Percentiles rank a stretch among this genome's conserved stretches.
Evolutionary conservation across 1,139 yeast genomes (phyloP).

Genomic region (Yamadazyma songkhlaensis): DNA sequence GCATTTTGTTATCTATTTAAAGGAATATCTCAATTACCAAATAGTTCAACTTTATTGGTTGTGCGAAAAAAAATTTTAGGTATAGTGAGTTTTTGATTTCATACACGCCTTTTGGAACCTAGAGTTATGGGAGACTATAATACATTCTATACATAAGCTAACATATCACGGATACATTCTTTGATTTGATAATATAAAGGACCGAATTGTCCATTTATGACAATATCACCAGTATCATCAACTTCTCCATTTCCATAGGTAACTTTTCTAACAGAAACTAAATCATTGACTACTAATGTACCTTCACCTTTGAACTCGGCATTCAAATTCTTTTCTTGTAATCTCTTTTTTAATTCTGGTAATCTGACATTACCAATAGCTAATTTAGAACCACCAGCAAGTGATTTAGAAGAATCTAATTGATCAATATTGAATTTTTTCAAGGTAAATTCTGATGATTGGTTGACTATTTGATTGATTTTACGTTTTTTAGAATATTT

Average conservation of each 20-base stretch:
- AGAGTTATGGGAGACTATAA: conserved; percentile 1
- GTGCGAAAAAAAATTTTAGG: conserved; percentile 3
- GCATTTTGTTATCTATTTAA: conserved; percentile 25
- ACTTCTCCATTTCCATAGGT: conserved; percentile 40
- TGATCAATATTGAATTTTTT: conserved; percentile 21
- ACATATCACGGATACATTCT: conserved; percentile 68
- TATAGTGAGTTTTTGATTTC: not conserved
- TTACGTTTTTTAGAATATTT: conserved; percentile 17
- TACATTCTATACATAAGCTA: conserved; percentile 60
- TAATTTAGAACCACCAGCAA: conserved; percentile 36
- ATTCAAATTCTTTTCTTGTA: conserved; percentile 55
- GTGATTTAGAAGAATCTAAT: conserved; percentile 6
- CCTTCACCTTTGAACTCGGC: conserved; percentile 96
- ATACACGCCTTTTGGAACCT: not conserved
- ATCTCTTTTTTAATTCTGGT: conserved; percentile 71
- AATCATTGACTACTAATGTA: conserved; percentile 78
- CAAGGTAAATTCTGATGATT: conserved; percentile 37
- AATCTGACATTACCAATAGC: conserved; percentile 88
- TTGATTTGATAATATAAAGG: conserved; percentile 78
- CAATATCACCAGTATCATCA: conserved; percentile 71
- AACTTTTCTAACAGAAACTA: conserved; percentile 71
- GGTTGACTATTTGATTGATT: conserved; percentile 29
- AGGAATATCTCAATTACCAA: conserved; percentile 9
- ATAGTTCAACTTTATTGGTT: conserved; percentile 11
- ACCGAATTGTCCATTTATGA: conserved; percentile 80